A percentile compares a stretch with the other conserved stretches of the same genome.
Evolutionary conservation across 2,329 filamentous ascomycete species (phyloP).

Genomic region (Rachicladosporium sp.): DNA sequence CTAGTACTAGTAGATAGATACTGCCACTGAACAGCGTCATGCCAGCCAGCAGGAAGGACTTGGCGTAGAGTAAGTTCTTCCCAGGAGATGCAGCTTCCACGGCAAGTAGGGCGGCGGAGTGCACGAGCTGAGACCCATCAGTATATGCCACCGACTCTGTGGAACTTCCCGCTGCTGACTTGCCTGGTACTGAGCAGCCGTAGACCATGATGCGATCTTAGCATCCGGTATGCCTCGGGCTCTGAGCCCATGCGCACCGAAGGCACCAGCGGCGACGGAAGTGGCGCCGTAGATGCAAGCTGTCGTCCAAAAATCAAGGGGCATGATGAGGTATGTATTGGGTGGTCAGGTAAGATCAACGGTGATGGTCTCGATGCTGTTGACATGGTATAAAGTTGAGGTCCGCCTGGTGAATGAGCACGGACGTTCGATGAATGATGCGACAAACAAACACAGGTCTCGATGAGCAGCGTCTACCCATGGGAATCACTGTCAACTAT

Average conservation of each 20-base stretch:
- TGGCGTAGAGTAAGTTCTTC: conserved; percentile 38
- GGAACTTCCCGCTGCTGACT: conserved; percentile 1
- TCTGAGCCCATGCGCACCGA: conserved; percentile 57
- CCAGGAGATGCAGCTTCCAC: conserved; percentile 40
- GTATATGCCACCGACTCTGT: not conserved
- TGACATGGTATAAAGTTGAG: no score
- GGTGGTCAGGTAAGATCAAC: not conserved
- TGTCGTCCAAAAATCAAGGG: conserved; percentile 42
- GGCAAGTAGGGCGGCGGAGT: conserved; percentile 49
- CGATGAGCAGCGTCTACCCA: no score
- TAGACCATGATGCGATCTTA: conserved; percentile 48
- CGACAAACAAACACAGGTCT: no score
- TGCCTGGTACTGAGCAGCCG: conserved; percentile 58
- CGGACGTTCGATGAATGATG: no score
- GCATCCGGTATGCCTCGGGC: conserved; percentile 46
- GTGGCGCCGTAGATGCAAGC: conserved; percentile 51
- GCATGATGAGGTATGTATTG: conserved; percentile 1
- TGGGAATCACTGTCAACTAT: no score
- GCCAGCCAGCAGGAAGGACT: conserved; percentile 45
- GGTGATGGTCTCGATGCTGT: no score
- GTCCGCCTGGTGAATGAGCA: no score
- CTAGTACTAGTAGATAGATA: conserved; percentile 52
- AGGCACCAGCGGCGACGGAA: conserved; percentile 51
- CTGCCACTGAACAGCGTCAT: conserved; percentile 57
- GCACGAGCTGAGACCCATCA: conserved; percentile 39